These are phyloP conservation scores for Glycine tomentella DNA, from an alignment of 306 rosid species.

Conservation along the genomic window DNA sequence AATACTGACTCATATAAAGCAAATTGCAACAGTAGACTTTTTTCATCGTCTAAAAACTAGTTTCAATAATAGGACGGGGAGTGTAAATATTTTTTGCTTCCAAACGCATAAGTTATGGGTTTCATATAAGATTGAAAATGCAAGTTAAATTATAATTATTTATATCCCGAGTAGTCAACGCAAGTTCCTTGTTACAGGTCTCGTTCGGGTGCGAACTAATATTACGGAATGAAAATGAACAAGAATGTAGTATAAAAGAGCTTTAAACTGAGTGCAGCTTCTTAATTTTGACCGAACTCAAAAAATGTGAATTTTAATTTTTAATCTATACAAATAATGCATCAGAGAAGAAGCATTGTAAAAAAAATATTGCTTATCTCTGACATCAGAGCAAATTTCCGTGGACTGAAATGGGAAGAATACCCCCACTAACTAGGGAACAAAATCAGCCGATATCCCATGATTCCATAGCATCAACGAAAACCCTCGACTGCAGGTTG, in stretches of 20 bases:
- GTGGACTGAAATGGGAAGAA: constrained; percentile 42
- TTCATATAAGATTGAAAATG: background rate
- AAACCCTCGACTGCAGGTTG: constrained; percentile 34
- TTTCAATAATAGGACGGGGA: background rate
- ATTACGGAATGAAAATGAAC: background rate
- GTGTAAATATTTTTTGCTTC: background rate
- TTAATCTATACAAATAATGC: constrained; percentile 64
- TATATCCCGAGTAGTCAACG: too few species aligned
- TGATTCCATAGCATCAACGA: constrained; percentile 26
- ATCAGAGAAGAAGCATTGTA: constrained; percentile 65
- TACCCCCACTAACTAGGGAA: constrained; percentile 32
- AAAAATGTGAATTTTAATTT: constrained; percentile 34
- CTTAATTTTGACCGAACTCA: constrained; percentile 14
- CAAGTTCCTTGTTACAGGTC: too few species aligned
- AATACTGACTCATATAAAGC: background rate
- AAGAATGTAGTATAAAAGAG: constrained; percentile 42
- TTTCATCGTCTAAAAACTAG: background rate
- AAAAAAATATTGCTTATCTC: constrained; percentile 68
- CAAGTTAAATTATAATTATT: background rate
- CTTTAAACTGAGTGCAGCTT: constrained; percentile 32
- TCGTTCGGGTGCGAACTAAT: too few species aligned
- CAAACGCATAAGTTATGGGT: background rate
- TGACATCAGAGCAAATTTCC: constrained; percentile 35
- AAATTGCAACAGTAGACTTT: background rate
- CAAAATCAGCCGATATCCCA: constrained; percentile 37